Evolutionary conservation across 2,329 filamentous ascomycete species (phyloP), one percentile per base, ranked within the genome.

Genomic region (Epichloe brachyelytri): DNA sequence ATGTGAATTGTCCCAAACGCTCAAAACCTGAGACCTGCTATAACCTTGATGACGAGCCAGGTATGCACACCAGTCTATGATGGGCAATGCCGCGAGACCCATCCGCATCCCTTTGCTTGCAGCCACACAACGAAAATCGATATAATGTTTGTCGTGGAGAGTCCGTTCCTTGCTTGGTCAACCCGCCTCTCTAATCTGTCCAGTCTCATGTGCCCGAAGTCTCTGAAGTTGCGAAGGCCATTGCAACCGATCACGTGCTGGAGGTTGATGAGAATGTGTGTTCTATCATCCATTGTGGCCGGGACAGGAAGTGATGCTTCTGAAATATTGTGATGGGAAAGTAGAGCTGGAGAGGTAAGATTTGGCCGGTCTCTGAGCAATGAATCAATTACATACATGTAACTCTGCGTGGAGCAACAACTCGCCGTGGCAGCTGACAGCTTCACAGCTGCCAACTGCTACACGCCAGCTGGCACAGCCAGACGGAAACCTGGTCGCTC

Each of bases 91-190:
- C 5, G 38, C 34, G 6, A 46, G 20, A 1, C 3, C 2, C 2
- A 10, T 34, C 6, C 44, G 47, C 41, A 50, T 43, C 1, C 46
- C 47, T 20, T 57, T 56, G 59, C 55, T n/a, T 56, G 49, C 7
- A 66, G 55, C 65, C 65, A 66, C 3, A 53, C 48, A 8, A 56
- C 53, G 39, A 59, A 63, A 33, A 65, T 57, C 5, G 57, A 59
- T 1, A 55, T 56, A n/a, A 58, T 55, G 43, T 49, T 58, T 8
- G 19, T n/a, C 5, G 37, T 2, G 1, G 53, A 36, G 12, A 64
- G 56, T 2, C 39, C 44, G 3, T 38, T n/a, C 6, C 37, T 39
- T 10, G 50, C 57, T 2, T 45, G 43, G 0, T 8, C 26, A 8
- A 65, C 45, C 3, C 54, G 60, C 33, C 52, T 55, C 26, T 61